Conservation (phyloP, 1,139 yeast genomes). For the Yamadazyma triangularis region DNA sequence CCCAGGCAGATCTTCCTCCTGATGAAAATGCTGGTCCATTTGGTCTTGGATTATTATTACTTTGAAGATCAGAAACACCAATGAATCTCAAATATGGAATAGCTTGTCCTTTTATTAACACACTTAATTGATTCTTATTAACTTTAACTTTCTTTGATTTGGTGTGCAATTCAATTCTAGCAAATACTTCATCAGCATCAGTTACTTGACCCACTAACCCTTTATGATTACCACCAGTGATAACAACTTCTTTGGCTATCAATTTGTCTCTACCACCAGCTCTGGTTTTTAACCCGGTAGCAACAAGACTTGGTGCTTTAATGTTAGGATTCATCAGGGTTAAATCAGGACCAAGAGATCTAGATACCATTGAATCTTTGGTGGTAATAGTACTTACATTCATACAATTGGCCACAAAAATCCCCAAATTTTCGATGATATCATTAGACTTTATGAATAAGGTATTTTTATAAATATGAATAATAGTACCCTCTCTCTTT, state of each 20-base stretch:
- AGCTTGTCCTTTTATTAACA: constrained; percentile 60
- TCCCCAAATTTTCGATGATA: constrained; percentile 82
- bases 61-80: constrained; percentile 36
- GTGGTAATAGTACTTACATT: constrained; percentile 82
- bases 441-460: constrained; percentile 79
- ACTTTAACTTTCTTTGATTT: constrained; percentile 86
- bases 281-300: constrained; percentile 53
- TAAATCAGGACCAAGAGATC: constrained; percentile 60
- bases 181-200: constrained; percentile 87
- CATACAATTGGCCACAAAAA: constrained; percentile 73
- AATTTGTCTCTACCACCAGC: constrained; percentile 77
- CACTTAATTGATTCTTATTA: constrained; percentile 70
- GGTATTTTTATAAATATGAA: constrained; percentile 78
- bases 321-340: constrained; percentile 84
- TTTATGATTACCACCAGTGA: constrained; percentile 87
- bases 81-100: constrained; percentile 80
- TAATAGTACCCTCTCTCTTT: constrained; percentile 77
- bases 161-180: constrained; percentile 91
- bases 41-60: constrained; percentile 12
- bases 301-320: constrained; percentile 34
- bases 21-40: constrained; percentile 39
- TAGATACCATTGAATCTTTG: constrained; percentile 62
- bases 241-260: constrained; percentile 77
- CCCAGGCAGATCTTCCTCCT: constrained; percentile 38
- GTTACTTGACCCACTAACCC: constrained; percentile 92